A percentile compares a stretch with the other conserved stretches of the same genome.
Evolutionary conservation across 1,139 yeast genomes (phyloP).

Genomic region (Lodderomyces orthopsilosis): DNA sequence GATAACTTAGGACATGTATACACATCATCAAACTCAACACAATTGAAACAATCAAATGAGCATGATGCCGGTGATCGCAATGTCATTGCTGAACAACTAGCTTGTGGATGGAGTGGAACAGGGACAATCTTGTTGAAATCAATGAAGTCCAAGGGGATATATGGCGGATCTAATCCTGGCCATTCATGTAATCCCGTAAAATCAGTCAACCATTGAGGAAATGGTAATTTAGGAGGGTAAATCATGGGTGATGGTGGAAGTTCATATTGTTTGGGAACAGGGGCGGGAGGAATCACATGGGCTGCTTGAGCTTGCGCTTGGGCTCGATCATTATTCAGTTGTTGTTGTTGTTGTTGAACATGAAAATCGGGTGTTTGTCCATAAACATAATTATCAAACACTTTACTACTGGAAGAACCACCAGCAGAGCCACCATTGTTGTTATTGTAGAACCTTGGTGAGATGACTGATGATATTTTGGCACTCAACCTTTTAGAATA

Average conservation of each 20-base stretch:
- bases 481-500: conserved; percentile 3
- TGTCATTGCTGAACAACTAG: conserved; percentile 47
- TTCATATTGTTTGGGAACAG: conserved; percentile 1
- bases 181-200: conserved; percentile 72
- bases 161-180: conserved; percentile 89
- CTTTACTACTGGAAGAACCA: background rate
- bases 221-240: conserved; percentile 34
- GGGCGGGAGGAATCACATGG: background rate
- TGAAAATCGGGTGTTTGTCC: conserved; percentile 1
- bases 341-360: conserved; percentile 1
- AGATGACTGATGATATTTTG: conserved; percentile 5
- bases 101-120: conserved; percentile 52
- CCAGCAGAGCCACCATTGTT: background rate
- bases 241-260: conserved; percentile 12
- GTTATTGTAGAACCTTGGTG: conserved; percentile 4
- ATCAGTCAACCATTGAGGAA: conserved; percentile 76
- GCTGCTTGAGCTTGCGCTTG: background rate
- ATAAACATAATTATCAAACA: conserved; percentile 1
- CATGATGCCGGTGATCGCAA: conserved; percentile 45
- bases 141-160: conserved; percentile 73
- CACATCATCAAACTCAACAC: conserved; percentile 76
- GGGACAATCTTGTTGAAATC: conserved; percentile 46
- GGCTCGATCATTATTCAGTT: background rate
- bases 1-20: conserved; percentile 69
- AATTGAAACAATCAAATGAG: conserved; percentile 83